phyloP scores from a whole-genome alignment of 495 filamentous ascomycete species.

The Margaritispora aquatica region DNA sequence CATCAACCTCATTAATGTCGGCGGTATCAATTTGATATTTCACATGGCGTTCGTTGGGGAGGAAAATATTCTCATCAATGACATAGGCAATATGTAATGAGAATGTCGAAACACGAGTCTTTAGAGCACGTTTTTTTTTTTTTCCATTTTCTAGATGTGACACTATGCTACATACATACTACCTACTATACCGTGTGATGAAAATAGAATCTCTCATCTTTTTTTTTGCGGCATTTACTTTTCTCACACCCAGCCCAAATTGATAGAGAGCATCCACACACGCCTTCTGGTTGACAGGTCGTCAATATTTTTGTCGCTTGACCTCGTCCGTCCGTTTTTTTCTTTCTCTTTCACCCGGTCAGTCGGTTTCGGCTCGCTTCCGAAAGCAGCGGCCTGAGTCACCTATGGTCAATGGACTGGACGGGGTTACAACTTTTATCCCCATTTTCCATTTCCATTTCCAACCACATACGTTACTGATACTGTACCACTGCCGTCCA shows the following conservation, averaged over 20 bases:
- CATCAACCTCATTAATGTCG: neutral
- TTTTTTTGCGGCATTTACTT: neutral
- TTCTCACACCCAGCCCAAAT: neutral
- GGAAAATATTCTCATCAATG: neutral
- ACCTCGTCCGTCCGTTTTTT: too few species aligned
- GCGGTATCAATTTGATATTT: neutral
- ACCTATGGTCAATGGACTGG: neutral
- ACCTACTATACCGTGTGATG: too few species aligned
- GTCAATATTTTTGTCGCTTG: neutral
- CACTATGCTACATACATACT: neutral
- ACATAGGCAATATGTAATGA: neutral
- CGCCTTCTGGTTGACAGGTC: conserved; percentile 1
- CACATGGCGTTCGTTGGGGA: too few species aligned
- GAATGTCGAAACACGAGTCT: neutral
- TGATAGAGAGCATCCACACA: neutral
- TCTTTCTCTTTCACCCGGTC: neutral
- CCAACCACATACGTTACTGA: too few species aligned
- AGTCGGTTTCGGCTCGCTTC: neutral
- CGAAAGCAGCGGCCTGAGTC: neutral
- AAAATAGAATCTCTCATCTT: too few species aligned
- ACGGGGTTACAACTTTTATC: neutral
- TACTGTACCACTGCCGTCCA: too few species aligned
- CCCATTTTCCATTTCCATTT: neutral
- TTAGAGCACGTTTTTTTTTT: neutral
- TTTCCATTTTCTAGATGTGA: neutral